Base-by-base conservation (phyloP, 768 basidiomycete genomes). In the Xanthoconium purpureum region DNA sequence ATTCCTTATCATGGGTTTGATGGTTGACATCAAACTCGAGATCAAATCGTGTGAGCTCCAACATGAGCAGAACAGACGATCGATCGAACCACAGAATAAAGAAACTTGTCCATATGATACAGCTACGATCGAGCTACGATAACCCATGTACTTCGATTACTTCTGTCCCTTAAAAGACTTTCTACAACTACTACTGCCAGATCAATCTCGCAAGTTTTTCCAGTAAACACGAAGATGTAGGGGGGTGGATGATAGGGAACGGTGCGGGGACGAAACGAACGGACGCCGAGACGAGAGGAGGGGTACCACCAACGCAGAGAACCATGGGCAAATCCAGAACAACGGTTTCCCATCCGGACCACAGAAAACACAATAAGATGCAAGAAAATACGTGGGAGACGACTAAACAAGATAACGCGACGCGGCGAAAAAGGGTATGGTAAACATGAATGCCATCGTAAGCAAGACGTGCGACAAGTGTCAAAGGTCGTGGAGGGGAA, bases 361-460 rank as follows among this genome's bases (percentile, higher is more conserved):
- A 59, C 54, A 57, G 36, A 62, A 63, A 59, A 61, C 59, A 64
- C 59, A 38, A 24, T 50, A 42, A 60, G 47, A 65, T 65, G 65
- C 54, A 67, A 67, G 63, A 63, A 24, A 59, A 47, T 54, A 56
- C 45, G 58, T 14, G 62, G 47, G 24, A 18, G 56, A 60, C 52
- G 63, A 64, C 52, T 67, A 67, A 64, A 69, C 66, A 67, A 68
- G 65, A 68, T 59, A 55, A 60, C 66, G 63, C 48, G 70, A 62
- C 56, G 58, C 52, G 64, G 64, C 61, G 24, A 57, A 65, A 58
- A 62, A 58, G 63, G 68, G 67, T 69, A 64, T 70, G 63, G 57
- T 70, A 67, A 61, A 62, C 63, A 59, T 60, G 60, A 52, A 48
- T 33, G 55, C 64, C 61, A 65, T 69, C 65, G 63, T 70, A 67